Evolutionary conservation across 371 early-diverging fungal genomes (phyloP), one percentile per base, ranked within the genome.

Genomic region (Mortierella sp.): DNA sequence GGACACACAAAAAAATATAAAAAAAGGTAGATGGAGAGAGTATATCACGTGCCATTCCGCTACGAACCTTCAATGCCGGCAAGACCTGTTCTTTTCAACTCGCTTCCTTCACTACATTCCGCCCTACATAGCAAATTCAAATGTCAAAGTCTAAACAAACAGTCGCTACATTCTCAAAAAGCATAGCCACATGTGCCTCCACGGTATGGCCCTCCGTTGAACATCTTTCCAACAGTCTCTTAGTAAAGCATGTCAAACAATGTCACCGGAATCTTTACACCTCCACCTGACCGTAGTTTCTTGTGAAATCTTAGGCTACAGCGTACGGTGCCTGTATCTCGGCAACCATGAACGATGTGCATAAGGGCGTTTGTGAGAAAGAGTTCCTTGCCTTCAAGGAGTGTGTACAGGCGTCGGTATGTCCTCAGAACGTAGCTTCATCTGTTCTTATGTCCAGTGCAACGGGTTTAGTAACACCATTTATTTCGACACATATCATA

Each of bases 271-370:
- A n/a, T 27, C 8, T 17, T 26, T 42, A 23, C 6, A 23, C 17
- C 26, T 28, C 12, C 28, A 14, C 41, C 19, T 55, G 37, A 55
- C 4, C 12, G 11, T 12, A 54, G 7, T 2, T 24, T 28, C 26
- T 17, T 26, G 27, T 7, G 39, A 23, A 17, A 19, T 46, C 34
- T 4, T 61, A 78, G 72, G 79, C 86, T 3, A 63, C 83, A 6
- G 81, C 82, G 23, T 88, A 88, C 55, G 89, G 89, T n/a, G 67
- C 83, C 44, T 88, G 89, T 48, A 79, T 88, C 56, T 76, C 85
- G 23, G 56, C 78, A 14, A 82, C 67, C 28, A 85, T 85, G 64
- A 80, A 82, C 55, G 87, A 87, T 55, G 83, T 83, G 4, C 84
- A 82, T 46, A 83, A 83, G 53, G 86, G 85, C 39, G 78, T 85